phyloP scores from a whole-genome alignment of 2,329 filamentous ascomycete genomes.

The Fusarium tricinctum region DNA sequence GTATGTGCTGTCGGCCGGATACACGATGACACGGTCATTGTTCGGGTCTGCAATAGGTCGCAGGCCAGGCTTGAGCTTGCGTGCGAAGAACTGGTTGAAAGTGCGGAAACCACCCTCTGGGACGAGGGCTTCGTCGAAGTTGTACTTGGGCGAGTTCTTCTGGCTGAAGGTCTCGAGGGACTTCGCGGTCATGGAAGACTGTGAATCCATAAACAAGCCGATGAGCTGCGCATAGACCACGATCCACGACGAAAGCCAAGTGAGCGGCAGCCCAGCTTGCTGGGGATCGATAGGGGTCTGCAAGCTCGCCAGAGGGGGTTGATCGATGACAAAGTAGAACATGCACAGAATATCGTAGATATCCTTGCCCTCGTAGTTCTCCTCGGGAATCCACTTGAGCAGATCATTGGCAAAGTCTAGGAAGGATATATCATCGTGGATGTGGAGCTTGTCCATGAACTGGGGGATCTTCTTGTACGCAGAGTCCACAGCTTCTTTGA shows the following conservation, averaged over 20 bases:
- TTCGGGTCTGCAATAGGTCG: slow-evolving; percentile 1
- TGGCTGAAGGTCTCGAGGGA: slow-evolving; percentile 10
- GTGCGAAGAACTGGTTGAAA: slow-evolving; percentile 21
- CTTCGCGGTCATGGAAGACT: neutral
- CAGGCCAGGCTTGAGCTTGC: slow-evolving; percentile 9
- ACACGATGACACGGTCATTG: slow-evolving; percentile 6
- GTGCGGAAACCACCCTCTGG: slow-evolving; percentile 19
- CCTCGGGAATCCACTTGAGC: slow-evolving; percentile 14
- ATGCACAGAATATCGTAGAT: slow-evolving; percentile 17
- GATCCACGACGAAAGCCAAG: slow-evolving; percentile 23
- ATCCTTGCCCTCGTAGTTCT: slow-evolving; percentile 6
- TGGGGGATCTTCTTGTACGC: slow-evolving; percentile 7
- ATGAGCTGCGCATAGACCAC: slow-evolving; percentile 19
- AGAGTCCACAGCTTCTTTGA: slow-evolving; percentile 1
- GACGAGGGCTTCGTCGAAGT: slow-evolving; percentile 9
- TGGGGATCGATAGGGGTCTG: slow-evolving; percentile 9
- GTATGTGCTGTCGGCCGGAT: slow-evolving; percentile 18
- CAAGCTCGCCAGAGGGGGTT: neutral
- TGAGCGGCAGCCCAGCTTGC: slow-evolving; percentile 2
- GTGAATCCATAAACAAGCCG: slow-evolving; percentile 19
- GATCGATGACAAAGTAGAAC: slow-evolving; percentile 21
- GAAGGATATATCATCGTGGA: slow-evolving; percentile 10
- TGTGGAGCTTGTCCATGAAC: slow-evolving; percentile 24
- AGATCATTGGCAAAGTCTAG: slow-evolving; percentile 24
- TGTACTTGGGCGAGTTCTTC: slow-evolving; percentile 12